Conservation (phyloP, 352 stramenopile genomes). For the Nothophytophthora sp. region DNA sequence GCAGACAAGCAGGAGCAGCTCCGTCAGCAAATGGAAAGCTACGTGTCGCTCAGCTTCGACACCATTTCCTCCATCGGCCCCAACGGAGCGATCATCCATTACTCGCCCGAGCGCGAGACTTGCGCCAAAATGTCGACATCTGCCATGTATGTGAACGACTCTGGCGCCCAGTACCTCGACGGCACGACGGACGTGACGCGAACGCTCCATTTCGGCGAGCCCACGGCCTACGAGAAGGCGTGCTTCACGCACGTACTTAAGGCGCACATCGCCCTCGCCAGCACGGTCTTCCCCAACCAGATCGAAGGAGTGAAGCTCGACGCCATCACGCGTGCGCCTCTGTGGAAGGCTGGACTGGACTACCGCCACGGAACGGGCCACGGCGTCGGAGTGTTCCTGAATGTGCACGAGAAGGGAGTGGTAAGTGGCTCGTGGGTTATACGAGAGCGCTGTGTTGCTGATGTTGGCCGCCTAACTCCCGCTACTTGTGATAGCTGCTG, state of each 20-base stretch:
- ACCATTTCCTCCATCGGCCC: slow-evolving; percentile 97
- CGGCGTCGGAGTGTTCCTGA: slow-evolving; percentile 96
- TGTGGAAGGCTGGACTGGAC: slow-evolving; percentile 96
- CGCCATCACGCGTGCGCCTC: slow-evolving; percentile 92
- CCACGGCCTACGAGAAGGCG: slow-evolving; percentile 92
- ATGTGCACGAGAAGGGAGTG: slow-evolving; percentile 96
- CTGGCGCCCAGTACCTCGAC: slow-evolving; percentile 98
- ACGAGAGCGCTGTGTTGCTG: neutral
- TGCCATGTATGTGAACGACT: slow-evolving; percentile 99
- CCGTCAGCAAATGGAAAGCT: slow-evolving; percentile 85
- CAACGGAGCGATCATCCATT: slow-evolving; percentile 98
- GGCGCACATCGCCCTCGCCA: slow-evolving; percentile 96
- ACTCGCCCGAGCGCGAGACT: slow-evolving; percentile 80
- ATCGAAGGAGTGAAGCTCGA: slow-evolving; percentile 96
- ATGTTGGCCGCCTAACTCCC: slow-evolving; percentile 7
- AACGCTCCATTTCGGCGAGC: slow-evolving; percentile 97
- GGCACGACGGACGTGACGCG: slow-evolving; percentile 99
- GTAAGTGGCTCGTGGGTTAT: slow-evolving; percentile 22
- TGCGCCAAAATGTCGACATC: slow-evolving; percentile 90
- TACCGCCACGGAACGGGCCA: slow-evolving; percentile 98
- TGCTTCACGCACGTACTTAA: slow-evolving; percentile 98
- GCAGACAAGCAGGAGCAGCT: slow-evolving; percentile 92
- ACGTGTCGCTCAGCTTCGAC: slow-evolving; percentile 95
- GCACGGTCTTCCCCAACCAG: slow-evolving; percentile 86
- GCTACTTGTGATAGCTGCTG: slow-evolving; percentile 43